These are phyloP conservation scores for Kwoniella sp. DNA, from an alignment of 768 basidiomycete species.

Conservation along the genomic window DNA sequence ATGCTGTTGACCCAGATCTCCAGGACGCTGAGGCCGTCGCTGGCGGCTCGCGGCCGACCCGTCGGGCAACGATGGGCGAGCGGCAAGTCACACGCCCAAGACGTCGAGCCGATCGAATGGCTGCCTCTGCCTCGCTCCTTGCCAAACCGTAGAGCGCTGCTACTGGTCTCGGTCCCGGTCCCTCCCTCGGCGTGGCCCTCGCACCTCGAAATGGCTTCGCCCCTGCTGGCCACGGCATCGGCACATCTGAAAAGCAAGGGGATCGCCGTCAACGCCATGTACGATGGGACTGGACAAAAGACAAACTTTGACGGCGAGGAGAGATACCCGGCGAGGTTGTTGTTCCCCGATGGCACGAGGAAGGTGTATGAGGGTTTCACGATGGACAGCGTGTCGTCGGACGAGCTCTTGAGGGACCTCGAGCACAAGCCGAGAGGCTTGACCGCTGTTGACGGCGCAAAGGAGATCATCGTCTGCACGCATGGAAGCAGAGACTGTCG, in stretches of 20 bases:
- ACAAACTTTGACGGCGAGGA: slow-evolving; percentile 10
- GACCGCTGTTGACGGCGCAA: neutral
- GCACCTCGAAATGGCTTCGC: slow-evolving; percentile 35
- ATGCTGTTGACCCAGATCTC: too few relatives aligned
- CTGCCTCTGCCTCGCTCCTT: slow-evolving; percentile 35
- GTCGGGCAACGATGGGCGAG: too few relatives aligned
- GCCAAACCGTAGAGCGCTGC: slow-evolving; percentile 21
- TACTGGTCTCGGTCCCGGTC: slow-evolving; percentile 34
- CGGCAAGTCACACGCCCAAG: slow-evolving; percentile 1
- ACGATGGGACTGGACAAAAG: slow-evolving; percentile 24
- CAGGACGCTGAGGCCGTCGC: too few relatives aligned
- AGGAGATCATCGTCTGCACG: slow-evolving; percentile 60
- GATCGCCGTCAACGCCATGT: slow-evolving; percentile 34
- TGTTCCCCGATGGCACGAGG: slow-evolving; percentile 32
- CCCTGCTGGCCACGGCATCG: slow-evolving; percentile 19
- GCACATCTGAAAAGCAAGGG: slow-evolving; percentile 17
- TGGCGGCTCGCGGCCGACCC: too few relatives aligned
- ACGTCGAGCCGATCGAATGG: slow-evolving; percentile 10
- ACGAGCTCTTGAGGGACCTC: slow-evolving; percentile 1
- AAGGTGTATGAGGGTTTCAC: slow-evolving; percentile 7
- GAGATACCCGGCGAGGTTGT: slow-evolving; percentile 32
- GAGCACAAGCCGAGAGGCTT: neutral
- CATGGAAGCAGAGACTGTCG: slow-evolving; percentile 75
- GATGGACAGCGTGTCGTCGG: slow-evolving; percentile 1
- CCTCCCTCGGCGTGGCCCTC: slow-evolving; percentile 36